Base-by-base conservation (phyloP, 2,329 filamentous ascomycete genomes). In the Setomelanomma holmii region DNA sequence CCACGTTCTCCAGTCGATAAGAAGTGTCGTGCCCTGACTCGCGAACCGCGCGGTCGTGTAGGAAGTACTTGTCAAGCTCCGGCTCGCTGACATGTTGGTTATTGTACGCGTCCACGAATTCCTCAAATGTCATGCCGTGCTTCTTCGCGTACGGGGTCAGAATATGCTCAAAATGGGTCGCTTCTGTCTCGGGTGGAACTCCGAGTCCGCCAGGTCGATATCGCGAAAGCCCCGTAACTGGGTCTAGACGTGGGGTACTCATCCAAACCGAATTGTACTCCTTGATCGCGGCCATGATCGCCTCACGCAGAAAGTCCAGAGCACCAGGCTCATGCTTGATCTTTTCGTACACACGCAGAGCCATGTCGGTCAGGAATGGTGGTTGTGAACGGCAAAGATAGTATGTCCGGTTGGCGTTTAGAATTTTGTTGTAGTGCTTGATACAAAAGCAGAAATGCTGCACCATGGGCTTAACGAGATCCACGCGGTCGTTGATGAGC, bases 401-500 rank as follows among this genome's bases (percentile, higher is more conserved):
- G 80, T 99, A 99, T 1, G 93, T 93, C 30, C 95, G 86, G 51
- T 95, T 99, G 45, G 95, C 95, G 75, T 99, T 99, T 61, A 98
- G 85, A 54, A 99, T 96, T 80, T 98, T 99, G 68, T 93, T 93
- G 72, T 99, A 99, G 76, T 99, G 93, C 73, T 93, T 88, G 76
- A 99, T 98, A 78, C 91, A 96, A 80, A 99, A 99, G 75, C 91
- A 96, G 75, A 98, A 98, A 79, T 99, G 96, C 66, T 85, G 82
- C 45, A 98, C 93, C 91, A 99, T 98, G 43, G 89, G 85, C 79
- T 97, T 96, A 62, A 92, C 92, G 49, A 98, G 79, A 67, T 97
- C 87, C 19, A 91, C 86, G 53, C 90, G 87, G 71, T 95, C 90
- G 69, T 93, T 91, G 64, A 91, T 86, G 53, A 98, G 80, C 52